Evolutionary conservation across 345 rosid species (phyloP), one percentile per base, ranked within the genome.

Genomic region (Ceriops decandra): DNA sequence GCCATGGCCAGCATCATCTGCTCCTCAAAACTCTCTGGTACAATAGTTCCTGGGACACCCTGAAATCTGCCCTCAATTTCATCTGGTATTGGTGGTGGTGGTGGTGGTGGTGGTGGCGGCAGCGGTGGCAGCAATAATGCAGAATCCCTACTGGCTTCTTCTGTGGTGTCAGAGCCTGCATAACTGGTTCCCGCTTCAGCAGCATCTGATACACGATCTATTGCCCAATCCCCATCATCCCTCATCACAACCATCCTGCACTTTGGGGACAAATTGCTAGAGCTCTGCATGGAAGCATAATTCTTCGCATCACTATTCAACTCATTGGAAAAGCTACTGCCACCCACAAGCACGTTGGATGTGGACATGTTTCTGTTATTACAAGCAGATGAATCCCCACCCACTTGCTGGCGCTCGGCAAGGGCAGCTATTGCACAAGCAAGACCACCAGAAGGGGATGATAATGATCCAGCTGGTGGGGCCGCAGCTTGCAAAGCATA

Each of bases 1-100:
- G 99, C 91, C 97, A 88, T 85, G 33, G 97, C 96, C 70, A 95
- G 73, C 97, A 91, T 87, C 96, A 95, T 91, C 80, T 91, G 96
- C 72, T 95, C 99, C 82, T 95, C 99, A 57, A 80, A 95, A 81
- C 82, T 91, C 83, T 89, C 95, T 7, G 96, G 97, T 59, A 86
- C 73, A 19, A 95, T 79, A 36, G 93, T 84, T 35, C 73, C 86
- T 4, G 84, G 73, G 53, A 77, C 36, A 68, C 60, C 79, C 52
- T 74, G 80, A 38, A 81, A 78, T 58, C 72, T 66, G 35, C 71
- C 78, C 54, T 67, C 82, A 51, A 76, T 72, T 60, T 80, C 88
- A 68, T 83, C 82, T 8, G 68, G 19, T 15, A 42, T 42, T 42
- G 49, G 71, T 64, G 74, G 79, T 19, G 85, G 72, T 8, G 42